A percentile compares a stretch with the other conserved stretches of the same genome.
These are phyloP conservation scores for Mortierella sp. DNA, from an alignment of 371 early-diverging fungal species.

Conservation along the genomic window DNA sequence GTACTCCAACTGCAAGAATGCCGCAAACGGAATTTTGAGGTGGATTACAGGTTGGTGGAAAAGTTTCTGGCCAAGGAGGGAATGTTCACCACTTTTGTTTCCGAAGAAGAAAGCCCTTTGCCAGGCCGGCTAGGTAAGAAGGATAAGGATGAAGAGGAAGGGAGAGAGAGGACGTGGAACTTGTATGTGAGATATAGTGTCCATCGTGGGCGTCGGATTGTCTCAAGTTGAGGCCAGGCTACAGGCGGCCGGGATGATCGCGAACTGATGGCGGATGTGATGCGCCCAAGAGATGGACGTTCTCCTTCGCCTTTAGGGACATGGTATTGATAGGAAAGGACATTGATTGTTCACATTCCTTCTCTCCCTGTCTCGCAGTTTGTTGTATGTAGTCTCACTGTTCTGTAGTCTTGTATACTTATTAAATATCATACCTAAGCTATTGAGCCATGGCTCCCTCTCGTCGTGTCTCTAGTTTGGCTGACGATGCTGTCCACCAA, in stretches of 20 bases:
- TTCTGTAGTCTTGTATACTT: no score
- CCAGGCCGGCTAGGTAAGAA: no score
- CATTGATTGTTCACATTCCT: neutral
- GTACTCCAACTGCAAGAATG: neutral
- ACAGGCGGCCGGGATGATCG: constrained; percentile 8
- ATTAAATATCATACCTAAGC: no score
- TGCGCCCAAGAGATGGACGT: constrained; percentile 30
- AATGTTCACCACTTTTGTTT: neutral
- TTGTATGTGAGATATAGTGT: neutral
- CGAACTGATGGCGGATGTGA: constrained; percentile 32
- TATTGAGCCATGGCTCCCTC: constrained; percentile 17
- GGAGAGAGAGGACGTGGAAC: neutral
- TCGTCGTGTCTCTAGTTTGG: neutral
- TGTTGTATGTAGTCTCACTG: neutral
- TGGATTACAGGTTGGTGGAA: constrained; percentile 9
- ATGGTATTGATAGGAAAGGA: constrained; percentile 13
- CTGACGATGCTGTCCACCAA: constrained; percentile 6
- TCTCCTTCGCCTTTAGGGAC: constrained; percentile 33
- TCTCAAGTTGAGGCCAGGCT: neutral
- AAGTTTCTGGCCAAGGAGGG: constrained; percentile 7
- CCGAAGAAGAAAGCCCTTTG: no score
- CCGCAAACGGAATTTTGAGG: neutral
- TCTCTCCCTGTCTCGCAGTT: neutral
- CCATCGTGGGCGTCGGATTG: neutral
- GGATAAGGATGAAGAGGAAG: constrained; percentile 3